Conservation (phyloP, 139 green algal genomes). For the Chlamydomonas sp. region DNA sequence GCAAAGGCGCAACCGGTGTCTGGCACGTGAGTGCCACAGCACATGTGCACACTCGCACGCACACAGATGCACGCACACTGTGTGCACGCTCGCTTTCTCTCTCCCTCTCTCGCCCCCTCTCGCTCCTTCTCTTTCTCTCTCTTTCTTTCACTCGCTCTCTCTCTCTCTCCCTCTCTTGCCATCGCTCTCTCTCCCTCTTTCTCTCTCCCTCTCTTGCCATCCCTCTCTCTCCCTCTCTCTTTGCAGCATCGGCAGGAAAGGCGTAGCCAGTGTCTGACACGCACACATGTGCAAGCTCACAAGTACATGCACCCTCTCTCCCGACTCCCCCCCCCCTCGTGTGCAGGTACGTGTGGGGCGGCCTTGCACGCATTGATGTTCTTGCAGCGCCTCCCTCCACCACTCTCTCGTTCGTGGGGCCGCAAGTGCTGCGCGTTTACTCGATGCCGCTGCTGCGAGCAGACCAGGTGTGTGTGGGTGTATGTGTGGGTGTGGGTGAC, state of each 20-base stretch:
- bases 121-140: neutral
- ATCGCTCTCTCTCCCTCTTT: neutral
- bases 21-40: neutral
- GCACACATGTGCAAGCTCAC: too few relatives aligned
- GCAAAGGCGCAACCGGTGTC: neutral
- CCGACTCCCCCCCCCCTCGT: neutral
- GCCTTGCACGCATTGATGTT: constrained; percentile 68
- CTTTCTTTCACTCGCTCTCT: neutral
- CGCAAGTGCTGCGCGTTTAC: constrained; percentile 20
- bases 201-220: neutral
- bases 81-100: neutral
- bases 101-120: neutral
- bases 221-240: too few relatives aligned
- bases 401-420: constrained; percentile 57
- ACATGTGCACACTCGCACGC: neutral
- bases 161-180: neutral
- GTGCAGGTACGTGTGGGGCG: constrained; percentile 46
- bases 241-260: neutral
- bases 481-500: neutral
- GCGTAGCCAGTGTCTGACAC: constrained; percentile 7
- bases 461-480: neutral
- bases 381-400: constrained; percentile 36
- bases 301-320: too few relatives aligned
- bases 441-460: constrained; percentile 1
- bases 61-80: neutral